A percentile compares a stretch with the other conserved stretches of the same genome.
phyloP scores from a whole-genome alignment of 441 rosid species.

The Pelargonium cotyledonis region DNA sequence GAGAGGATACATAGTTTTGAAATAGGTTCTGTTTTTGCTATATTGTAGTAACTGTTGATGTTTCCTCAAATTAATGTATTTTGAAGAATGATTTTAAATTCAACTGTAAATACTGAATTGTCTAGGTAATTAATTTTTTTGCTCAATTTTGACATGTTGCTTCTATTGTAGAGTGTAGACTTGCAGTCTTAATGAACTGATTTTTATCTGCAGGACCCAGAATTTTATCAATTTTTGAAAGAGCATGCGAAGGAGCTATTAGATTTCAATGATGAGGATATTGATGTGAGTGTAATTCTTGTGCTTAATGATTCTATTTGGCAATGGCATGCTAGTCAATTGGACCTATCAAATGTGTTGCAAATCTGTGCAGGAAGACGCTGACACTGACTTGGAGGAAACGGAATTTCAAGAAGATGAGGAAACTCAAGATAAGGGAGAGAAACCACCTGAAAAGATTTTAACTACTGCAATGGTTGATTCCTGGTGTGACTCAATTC shows the following conservation, averaged over 20 bases:
- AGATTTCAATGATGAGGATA: conserved; percentile 61
- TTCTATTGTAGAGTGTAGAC: not conserved
- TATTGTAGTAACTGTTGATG: too few relatives aligned
- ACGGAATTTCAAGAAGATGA: conserved; percentile 27
- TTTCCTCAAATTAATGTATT: too few relatives aligned
- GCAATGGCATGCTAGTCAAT: conserved; percentile 3
- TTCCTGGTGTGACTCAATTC: conserved; percentile 60
- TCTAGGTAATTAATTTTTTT: not conserved
- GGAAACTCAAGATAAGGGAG: conserved; percentile 24
- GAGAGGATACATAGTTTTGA: too few relatives aligned
- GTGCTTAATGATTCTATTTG: not conserved
- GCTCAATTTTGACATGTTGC: not conserved
- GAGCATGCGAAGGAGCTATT: conserved; percentile 69
- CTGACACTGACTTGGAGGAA: conserved; percentile 29
- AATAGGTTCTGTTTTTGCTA: too few relatives aligned
- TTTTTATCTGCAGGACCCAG: conserved; percentile 60
- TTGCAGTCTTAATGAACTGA: not conserved
- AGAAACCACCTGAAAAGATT: conserved; percentile 40
- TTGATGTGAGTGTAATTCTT: conserved; percentile 41
- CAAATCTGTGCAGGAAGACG: conserved; percentile 45
- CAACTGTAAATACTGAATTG: too few relatives aligned
- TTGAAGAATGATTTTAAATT: too few relatives aligned
- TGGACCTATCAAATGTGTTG: conserved; percentile 2
- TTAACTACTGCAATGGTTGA: conserved; percentile 71
- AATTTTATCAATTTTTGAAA: conserved; percentile 69